Base-by-base conservation (phyloP, 2,329 filamentous ascomycete genomes). In the Xylaria digitata region DNA sequence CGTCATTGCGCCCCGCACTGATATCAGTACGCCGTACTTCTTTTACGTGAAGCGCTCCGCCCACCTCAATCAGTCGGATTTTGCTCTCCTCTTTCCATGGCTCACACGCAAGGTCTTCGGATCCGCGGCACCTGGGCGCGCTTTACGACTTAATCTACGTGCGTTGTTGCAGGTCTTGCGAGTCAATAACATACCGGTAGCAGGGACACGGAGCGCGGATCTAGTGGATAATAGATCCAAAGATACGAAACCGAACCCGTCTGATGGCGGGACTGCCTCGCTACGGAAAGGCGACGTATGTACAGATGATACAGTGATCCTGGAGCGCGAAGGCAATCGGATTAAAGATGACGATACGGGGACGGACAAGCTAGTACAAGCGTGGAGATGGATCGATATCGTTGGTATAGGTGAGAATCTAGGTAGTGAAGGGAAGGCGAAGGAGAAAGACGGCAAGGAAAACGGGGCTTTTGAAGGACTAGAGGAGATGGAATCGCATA, bases 61-160 rank as follows among this genome's bases (percentile, higher is more conserved):
- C 0, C 93, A 97, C 76, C 85, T 96, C 30, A 92, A 87, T 65
- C 93, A 96, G 78, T 92, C 89, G 21, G 93, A 97, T 75, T 96
- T 96, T 72, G 93, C 92, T 42, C 81, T 96, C 26, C 80, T 97
- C 23, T 96, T 96, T 75, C 92, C 92, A 0, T 91, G 89, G 85
- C 73, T 90, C 53, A 88, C 86, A 8, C 85, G 83, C 73, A 84
- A 82, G 71, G 83, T 89, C 8, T 87, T 89, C 70, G 82, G 83
- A 1, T 84, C 85, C 0, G 83, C 86, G 53, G 82, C 87, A 58
- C 88, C 88, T 0, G 87, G 89, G 74, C 82, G 87, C 13, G 84
- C 86, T 0, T 76, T 90, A 56, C 82, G 86, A 21, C 79, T 90
- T 1, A 90, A 90, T 69, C 78, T 87, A 3, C 81, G 88, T 1